Conservation (phyloP, 73 alveolate genomes). For the Paramecium sexaurelia region DNA sequence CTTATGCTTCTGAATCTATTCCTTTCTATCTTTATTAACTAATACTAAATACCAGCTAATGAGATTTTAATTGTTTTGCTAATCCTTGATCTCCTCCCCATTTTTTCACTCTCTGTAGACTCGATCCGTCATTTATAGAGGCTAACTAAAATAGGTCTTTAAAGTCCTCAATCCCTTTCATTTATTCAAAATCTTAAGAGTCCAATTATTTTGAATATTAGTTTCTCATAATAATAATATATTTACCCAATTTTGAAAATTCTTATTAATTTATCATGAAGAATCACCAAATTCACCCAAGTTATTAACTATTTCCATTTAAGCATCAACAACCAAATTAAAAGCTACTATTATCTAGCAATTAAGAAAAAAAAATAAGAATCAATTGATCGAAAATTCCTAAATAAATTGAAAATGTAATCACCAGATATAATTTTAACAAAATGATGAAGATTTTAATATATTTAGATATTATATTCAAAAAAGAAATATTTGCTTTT, state of each 20-base stretch:
- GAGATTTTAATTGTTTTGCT: slow-evolving; percentile 60
- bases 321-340: too few relatives aligned
- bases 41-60: neutral
- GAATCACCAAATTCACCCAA: neutral
- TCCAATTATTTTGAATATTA: slow-evolving; percentile 20
- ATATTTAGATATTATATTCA: too few relatives aligned
- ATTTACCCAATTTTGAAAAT: neutral
- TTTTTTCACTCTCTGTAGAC: neutral
- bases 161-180: neutral
- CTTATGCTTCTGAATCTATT: slow-evolving; percentile 38
- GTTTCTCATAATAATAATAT: neutral
- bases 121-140: neutral
- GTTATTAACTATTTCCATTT: too few relatives aligned
- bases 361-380: too few relatives aligned
- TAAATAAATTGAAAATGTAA: too few relatives aligned
- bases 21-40: slow-evolving; percentile 52
- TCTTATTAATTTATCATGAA: neutral
- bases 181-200: neutral
- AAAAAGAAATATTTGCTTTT: too few relatives aligned
- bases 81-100: slow-evolving; percentile 67
- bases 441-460: too few relatives aligned
- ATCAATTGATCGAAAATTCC: too few relatives aligned
- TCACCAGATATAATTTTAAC: too few relatives aligned
- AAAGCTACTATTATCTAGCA: too few relatives aligned
- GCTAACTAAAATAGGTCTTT: neutral